Conservation (phyloP, 2,329 filamentous ascomycete species). For the Hypoxylon sp. region DNA sequence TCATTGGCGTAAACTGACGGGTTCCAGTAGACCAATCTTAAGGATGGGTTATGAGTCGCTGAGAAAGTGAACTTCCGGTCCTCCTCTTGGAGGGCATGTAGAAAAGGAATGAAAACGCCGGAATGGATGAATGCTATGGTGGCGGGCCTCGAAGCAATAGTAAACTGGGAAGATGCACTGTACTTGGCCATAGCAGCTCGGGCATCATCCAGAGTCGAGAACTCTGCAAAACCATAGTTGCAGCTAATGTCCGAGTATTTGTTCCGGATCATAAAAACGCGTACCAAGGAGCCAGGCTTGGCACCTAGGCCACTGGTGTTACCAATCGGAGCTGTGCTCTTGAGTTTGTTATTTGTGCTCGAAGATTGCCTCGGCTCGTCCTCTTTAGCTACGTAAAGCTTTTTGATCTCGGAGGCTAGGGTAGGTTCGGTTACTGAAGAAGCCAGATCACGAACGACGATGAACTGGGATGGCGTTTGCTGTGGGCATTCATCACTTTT, state of each 20-base stretch:
- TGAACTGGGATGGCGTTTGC: constrained; percentile 73
- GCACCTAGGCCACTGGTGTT: constrained; percentile 72
- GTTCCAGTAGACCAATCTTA: constrained; percentile 80
- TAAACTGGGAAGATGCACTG: constrained; percentile 76
- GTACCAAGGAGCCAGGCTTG: constrained; percentile 74
- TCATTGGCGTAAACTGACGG: constrained; percentile 75
- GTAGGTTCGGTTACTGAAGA: constrained; percentile 75
- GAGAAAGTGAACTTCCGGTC: constrained; percentile 72
- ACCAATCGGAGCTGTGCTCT: constrained; percentile 64
- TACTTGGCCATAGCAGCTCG: constrained; percentile 76
- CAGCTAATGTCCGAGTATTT: constrained; percentile 74
- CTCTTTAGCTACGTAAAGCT: constrained; percentile 70
- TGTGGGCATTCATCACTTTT: constrained; percentile 57
- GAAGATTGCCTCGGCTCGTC: constrained; percentile 57
- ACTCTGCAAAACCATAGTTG: constrained; percentile 86
- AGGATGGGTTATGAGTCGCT: constrained; percentile 71
- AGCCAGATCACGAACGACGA: constrained; percentile 77
- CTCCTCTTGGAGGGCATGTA: constrained; percentile 62
- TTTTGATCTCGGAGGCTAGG: constrained; percentile 75
- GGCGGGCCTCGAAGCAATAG: constrained; percentile 76
- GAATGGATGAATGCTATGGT: constrained; percentile 79
- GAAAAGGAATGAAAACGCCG: constrained; percentile 82
- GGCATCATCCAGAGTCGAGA: constrained; percentile 78
- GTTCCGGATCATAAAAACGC: constrained; percentile 80
- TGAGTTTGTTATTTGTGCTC: constrained; percentile 61